A percentile compares a stretch with the other conserved stretches of the same genome.
Conservation (phyloP, 2,329 filamentous ascomycete species). For the Capronia americana region DNA sequence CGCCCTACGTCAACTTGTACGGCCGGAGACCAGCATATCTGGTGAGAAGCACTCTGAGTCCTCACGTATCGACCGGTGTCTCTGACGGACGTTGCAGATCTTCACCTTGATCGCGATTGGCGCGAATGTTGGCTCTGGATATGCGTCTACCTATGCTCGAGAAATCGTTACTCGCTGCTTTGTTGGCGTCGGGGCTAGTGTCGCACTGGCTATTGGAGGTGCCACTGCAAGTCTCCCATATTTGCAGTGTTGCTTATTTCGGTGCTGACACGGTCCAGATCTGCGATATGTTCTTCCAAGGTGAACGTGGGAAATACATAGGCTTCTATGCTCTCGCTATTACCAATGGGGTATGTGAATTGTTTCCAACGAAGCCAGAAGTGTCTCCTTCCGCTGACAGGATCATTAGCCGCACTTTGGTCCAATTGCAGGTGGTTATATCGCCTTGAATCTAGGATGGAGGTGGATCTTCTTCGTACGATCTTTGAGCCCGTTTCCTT, state of each 20-base stretch:
- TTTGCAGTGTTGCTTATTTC: too few relatives aligned
- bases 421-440: slow-evolving; percentile 10
- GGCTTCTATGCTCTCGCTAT: slow-evolving; percentile 11
- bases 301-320: slow-evolving; percentile 10
- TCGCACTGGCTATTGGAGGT: slow-evolving; percentile 13
- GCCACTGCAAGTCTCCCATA: slow-evolving; percentile 5
- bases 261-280: neutral
- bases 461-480: slow-evolving; percentile 10
- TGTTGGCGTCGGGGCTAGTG: slow-evolving; percentile 11
- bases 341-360: neutral
- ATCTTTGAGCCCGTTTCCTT: neutral
- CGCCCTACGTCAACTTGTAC: slow-evolving; percentile 18
- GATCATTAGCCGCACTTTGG: neutral
- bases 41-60: neutral
- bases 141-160: slow-evolving; percentile 12
- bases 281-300: slow-evolving; percentile 9
- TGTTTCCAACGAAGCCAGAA: neutral
- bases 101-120: slow-evolving; percentile 13
- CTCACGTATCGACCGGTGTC: neutral
- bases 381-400: neutral
- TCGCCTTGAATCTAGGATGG: slow-evolving; percentile 6
- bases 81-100: slow-evolving; percentile 2
- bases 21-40: slow-evolving; percentile 14
- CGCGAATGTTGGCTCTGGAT: slow-evolving; percentile 11
- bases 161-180: slow-evolving; percentile 13